Evolutionary conservation across 192 early-diverging fungal species (phyloP).

Genomic region (Backusella sp.): DNA sequence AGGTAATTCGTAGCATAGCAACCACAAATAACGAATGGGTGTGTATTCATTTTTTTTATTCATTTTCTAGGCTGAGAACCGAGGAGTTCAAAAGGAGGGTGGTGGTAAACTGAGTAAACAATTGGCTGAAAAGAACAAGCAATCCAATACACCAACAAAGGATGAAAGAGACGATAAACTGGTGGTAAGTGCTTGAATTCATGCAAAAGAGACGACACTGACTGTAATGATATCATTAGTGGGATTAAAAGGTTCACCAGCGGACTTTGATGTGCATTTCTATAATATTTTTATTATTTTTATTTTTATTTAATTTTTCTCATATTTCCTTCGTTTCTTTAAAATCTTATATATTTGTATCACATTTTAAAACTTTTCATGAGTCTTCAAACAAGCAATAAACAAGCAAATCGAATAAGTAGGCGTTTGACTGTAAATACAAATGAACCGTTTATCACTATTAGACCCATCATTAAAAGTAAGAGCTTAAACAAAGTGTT

Average conservation of each 20-base stretch:
- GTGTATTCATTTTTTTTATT: background rate
- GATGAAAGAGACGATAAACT: background rate
- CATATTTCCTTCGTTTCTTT: background rate
- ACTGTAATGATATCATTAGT: background rate
- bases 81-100: constrained; percentile 4
- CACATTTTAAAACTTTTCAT: background rate
- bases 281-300: background rate
- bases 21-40: background rate
- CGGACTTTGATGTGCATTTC: background rate
- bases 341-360: background rate
- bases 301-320: background rate
- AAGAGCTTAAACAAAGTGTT: background rate
- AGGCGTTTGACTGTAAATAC: constrained; percentile 23
- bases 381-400: background rate
- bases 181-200: constrained; percentile 2
- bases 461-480: constrained; percentile 28
- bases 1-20: background rate
- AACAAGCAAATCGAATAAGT: constrained; percentile 15
- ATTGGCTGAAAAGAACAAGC: constrained; percentile 7
- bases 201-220: background rate
- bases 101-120: constrained; percentile 20
- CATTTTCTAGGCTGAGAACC: constrained; percentile 4
- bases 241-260: background rate
- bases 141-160: background rate
- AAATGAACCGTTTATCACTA: background rate